Evolutionary conservation across 305 asterid species (phyloP), one percentile per base, ranked within the genome.

Genomic region (Fraxinus baroniana): DNA sequence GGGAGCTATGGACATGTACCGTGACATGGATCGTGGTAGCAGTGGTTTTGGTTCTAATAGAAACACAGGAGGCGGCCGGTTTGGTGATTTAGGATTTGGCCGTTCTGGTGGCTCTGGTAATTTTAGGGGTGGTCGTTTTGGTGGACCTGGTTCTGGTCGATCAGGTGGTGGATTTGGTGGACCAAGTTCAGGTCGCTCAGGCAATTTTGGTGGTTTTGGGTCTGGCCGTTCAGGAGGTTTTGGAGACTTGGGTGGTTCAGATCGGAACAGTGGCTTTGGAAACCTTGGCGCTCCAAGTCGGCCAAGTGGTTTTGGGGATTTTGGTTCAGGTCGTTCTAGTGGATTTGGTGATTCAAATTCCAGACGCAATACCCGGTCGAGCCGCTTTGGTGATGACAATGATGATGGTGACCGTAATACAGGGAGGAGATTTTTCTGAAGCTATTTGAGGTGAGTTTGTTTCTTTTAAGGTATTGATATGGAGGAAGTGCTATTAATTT

Each of bases 121-220:
- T 70, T 84, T 86, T 52, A 82, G 84, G 52, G 89, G 76, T 32
- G 76, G 76, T 71, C 76, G 46, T 30, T 71, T 17, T 33, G 44
- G 76, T 32, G 76, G 74, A 66, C 18, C 74, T 66, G 74, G 74
- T 66, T 66, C 36, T 66, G 74, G 76, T 71, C 76, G 41, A 71
- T 89, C 90, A 62, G 85, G 89, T 33, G 89, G 91, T 82, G 90
- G 91, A 78, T 87, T 26, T 83, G 89, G 92, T 62, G 93, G 90
- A 33, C 77, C 64, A 74, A 87, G 87, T 70, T 85, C 91, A 1
- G 87, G 87, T 32, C 89, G 87, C 39, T 88, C 91, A 2, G 88
- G 91, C 78, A 81, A 82, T 76, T 87, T 79, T 82, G 93, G 97
- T 76, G 87, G 93, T 20, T 90, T 66, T 55, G 89, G 94, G 39